A percentile compares a stretch with the other conserved stretches of the same genome.
These are phyloP conservation scores for Nicotiana undulata DNA, from an alignment of 257 asterid species.

Conservation along the genomic window DNA sequence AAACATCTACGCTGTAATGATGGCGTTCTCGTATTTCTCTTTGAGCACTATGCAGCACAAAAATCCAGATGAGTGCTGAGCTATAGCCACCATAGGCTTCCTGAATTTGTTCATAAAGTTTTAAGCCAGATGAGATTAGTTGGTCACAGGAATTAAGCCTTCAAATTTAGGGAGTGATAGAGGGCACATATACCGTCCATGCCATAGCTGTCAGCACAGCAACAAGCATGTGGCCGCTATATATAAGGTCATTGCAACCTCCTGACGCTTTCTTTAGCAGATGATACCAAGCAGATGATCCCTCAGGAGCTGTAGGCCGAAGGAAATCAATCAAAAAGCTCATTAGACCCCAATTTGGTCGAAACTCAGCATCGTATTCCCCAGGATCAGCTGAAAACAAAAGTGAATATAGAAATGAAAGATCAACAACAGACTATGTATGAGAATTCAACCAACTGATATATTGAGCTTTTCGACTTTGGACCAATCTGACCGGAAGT, in stretches of 20 bases:
- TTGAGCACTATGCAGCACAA: constrained; percentile 88
- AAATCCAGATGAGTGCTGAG: constrained; percentile 72
- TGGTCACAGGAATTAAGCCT: neutral
- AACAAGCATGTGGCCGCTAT: constrained; percentile 97
- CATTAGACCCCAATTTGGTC: constrained; percentile 89
- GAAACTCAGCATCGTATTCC: constrained; percentile 40
- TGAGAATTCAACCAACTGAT: constrained; percentile 1
- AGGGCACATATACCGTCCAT: constrained; percentile 62
- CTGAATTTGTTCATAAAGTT: constrained; percentile 28
- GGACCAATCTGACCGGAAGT: neutral
- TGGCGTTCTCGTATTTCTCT: constrained; percentile 93
- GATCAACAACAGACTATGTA: neutral
- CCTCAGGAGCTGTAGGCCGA: constrained; percentile 76
- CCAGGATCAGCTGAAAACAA: constrained; percentile 55
- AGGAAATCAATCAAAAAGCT: constrained; percentile 77
- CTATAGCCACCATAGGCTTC: constrained; percentile 93
- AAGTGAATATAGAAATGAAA: constrained; percentile 1
- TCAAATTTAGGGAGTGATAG: neutral
- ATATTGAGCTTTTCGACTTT: neutral
- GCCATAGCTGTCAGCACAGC: constrained; percentile 98
- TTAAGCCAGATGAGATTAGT: neutral
- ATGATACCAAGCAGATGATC: constrained; percentile 62
- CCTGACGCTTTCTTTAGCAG: constrained; percentile 87
- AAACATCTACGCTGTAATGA: constrained; percentile 85
- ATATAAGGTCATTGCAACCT: constrained; percentile 92